Evolutionary conservation across 257 asterid genomes (phyloP).

Genomic region (Nicotiana tomentosiformis): DNA sequence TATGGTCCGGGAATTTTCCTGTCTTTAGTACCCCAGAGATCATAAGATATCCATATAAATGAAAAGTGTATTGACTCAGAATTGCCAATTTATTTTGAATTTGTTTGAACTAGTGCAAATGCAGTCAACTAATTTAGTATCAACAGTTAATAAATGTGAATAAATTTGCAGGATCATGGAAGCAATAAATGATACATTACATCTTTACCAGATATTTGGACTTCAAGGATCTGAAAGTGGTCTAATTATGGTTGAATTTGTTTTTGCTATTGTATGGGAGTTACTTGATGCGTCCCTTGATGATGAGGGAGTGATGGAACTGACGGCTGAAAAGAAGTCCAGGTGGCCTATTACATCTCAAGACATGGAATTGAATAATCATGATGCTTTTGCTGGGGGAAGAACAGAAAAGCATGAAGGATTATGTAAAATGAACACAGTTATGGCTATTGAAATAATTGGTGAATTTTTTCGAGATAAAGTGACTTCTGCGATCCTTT

Average conservation of each 20-base stretch:
- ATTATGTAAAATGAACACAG: slow-evolving; percentile 61
- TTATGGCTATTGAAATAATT: slow-evolving; percentile 72
- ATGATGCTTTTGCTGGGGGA: slow-evolving; percentile 52
- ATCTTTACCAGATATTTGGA: slow-evolving; percentile 54
- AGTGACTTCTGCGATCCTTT: slow-evolving; percentile 67
- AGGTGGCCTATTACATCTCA: slow-evolving; percentile 62
- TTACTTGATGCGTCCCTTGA: slow-evolving; percentile 93
- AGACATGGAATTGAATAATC: slow-evolving; percentile 74
- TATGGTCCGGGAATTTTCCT: background rate
- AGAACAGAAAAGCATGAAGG: slow-evolving; percentile 56
- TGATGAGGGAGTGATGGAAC: slow-evolving; percentile 77
- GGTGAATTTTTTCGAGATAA: slow-evolving; percentile 66
- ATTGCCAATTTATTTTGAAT: background rate
- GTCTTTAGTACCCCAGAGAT: background rate
- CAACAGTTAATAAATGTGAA: slow-evolving; percentile 15
- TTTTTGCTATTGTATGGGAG: slow-evolving; percentile 75
- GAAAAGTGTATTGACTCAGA: background rate
- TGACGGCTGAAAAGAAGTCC: slow-evolving; percentile 71
- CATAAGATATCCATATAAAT: background rate
- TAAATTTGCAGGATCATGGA: slow-evolving; percentile 84
- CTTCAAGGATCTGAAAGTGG: slow-evolving; percentile 75
- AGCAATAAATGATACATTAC: slow-evolving; percentile 58
- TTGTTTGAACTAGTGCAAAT: background rate
- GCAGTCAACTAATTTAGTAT: background rate
- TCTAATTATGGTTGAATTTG: slow-evolving; percentile 53